Evolutionary conservation across 2,329 filamentous ascomycete genomes (phyloP).

Genomic region (Trichoderma sp.): DNA sequence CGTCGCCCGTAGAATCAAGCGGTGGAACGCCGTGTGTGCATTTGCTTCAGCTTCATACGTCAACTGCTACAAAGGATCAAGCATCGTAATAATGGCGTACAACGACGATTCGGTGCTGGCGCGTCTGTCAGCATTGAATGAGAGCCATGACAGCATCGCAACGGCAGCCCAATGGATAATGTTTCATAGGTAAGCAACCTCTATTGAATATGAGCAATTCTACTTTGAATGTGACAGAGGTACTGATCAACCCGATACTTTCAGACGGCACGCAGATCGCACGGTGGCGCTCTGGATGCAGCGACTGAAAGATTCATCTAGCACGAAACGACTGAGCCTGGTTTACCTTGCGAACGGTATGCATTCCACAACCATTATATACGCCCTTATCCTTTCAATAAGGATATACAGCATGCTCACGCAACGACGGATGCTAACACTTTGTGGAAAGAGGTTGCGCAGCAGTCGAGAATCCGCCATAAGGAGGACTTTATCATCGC

Average conservation of each 20-base stretch:
- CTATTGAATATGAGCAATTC: background rate
- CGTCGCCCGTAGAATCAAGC: slow-evolving; percentile 23
- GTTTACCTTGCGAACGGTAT: slow-evolving; percentile 94
- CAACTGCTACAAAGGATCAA: background rate
- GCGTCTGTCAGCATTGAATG: slow-evolving; percentile 91
- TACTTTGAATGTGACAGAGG: background rate
- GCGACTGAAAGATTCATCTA: slow-evolving; percentile 80
- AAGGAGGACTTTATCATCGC: slow-evolving; percentile 92
- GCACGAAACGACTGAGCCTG: slow-evolving; percentile 81
- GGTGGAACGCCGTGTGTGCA: background rate
- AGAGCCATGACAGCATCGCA: slow-evolving; percentile 95
- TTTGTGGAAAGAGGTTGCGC: slow-evolving; percentile 71
- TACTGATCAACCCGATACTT: background rate
- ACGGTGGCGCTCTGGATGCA: slow-evolving; percentile 92
- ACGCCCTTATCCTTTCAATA: background rate
- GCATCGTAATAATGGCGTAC: slow-evolving; percentile 70
- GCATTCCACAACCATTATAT: slow-evolving; percentile 23
- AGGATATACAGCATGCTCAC: background rate
- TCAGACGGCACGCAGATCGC: slow-evolving; percentile 83
- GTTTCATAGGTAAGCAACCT: slow-evolving; percentile 79
- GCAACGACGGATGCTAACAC: background rate
- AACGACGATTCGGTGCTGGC: slow-evolving; percentile 93
- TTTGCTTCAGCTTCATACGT: background rate
- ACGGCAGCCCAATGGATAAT: slow-evolving; percentile 99
- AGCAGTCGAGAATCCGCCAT: slow-evolving; percentile 88